Evolutionary conservation across 1,284 basidiomycete species (phyloP).

Genomic region (Ceratobasidium sp.): DNA sequence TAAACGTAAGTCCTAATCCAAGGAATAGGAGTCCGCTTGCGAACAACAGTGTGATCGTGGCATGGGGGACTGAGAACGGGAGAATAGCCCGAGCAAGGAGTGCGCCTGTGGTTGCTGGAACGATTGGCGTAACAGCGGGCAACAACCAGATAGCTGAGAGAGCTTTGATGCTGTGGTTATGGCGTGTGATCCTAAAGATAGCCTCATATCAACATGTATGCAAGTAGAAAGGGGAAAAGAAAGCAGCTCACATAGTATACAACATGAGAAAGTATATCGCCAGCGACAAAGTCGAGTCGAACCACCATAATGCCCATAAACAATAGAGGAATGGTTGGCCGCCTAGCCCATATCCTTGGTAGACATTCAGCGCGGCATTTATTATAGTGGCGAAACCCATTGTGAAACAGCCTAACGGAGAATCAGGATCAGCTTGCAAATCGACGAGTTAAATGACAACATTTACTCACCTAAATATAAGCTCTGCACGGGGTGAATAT

Average conservation of each 20-base stretch:
- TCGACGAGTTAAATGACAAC: background rate
- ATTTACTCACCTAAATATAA: constrained; percentile 12
- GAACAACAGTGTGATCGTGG: constrained; percentile 7
- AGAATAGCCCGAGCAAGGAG: constrained; percentile 27
- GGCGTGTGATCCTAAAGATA: constrained; percentile 44
- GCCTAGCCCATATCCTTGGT: constrained; percentile 10
- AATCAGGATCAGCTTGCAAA: too few species aligned
- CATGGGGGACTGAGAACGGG: background rate
- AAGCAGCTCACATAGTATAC: constrained; percentile 39
- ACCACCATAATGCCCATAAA: constrained; percentile 40
- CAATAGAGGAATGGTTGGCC: constrained; percentile 22
- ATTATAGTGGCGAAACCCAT: constrained; percentile 42
- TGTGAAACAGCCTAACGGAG: constrained; percentile 8
- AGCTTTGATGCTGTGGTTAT: constrained; percentile 22
- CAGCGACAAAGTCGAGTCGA: constrained; percentile 20
- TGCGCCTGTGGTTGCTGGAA: constrained; percentile 25
- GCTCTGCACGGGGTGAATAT: constrained; percentile 26
- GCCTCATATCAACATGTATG: too few species aligned
- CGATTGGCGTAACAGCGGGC: constrained; percentile 30
- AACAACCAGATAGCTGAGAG: constrained; percentile 28
- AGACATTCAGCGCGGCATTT: constrained; percentile 17
- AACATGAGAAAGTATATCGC: constrained; percentile 22
- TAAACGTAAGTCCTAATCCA: constrained; percentile 29
- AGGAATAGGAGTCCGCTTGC: constrained; percentile 12
- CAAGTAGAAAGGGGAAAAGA: background rate